Conservation (phyloP, 2,329 filamentous ascomycete species). For the Neurospora sp. region DNA sequence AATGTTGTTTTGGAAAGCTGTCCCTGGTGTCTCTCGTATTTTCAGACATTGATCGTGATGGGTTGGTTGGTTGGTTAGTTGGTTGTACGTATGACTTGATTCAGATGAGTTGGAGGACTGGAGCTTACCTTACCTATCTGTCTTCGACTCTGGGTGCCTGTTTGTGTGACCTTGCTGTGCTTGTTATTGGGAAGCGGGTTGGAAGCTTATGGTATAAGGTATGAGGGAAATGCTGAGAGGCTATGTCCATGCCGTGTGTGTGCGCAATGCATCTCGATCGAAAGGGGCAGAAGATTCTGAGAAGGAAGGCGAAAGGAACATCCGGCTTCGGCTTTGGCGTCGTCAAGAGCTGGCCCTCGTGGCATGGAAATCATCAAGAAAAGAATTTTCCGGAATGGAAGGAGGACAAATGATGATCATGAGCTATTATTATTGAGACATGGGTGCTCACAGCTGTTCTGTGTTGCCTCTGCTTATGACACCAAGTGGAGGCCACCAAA, state of each 20-base stretch:
- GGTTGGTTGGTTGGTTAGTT: neutral
- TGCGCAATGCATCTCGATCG: neutral
- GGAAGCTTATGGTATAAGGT: neutral
- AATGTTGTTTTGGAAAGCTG: neutral
- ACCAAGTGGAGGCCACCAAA: neutral
- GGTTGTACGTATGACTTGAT: neutral
- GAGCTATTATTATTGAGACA: neutral
- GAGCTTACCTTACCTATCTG: neutral
- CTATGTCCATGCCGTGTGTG: neutral
- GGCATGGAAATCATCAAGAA: neutral
- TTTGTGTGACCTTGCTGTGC: neutral
- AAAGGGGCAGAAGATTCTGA: neutral
- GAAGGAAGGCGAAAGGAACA: neutral
- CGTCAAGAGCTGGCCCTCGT: neutral
- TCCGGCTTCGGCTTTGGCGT: no score
- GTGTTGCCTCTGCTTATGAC: neutral
- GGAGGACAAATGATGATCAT: neutral
- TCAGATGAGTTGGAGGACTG: neutral
- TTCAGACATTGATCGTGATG: neutral
- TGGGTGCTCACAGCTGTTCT: neutral
- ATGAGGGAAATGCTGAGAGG: neutral
- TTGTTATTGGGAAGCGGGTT: neutral
- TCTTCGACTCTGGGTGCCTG: neutral
- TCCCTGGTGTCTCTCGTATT: neutral
- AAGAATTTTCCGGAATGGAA: neutral